Evolutionary conservation across 257 asterid species (phyloP), one percentile per base, ranked within the genome.

Genomic region (Capsicum baccatum): DNA sequence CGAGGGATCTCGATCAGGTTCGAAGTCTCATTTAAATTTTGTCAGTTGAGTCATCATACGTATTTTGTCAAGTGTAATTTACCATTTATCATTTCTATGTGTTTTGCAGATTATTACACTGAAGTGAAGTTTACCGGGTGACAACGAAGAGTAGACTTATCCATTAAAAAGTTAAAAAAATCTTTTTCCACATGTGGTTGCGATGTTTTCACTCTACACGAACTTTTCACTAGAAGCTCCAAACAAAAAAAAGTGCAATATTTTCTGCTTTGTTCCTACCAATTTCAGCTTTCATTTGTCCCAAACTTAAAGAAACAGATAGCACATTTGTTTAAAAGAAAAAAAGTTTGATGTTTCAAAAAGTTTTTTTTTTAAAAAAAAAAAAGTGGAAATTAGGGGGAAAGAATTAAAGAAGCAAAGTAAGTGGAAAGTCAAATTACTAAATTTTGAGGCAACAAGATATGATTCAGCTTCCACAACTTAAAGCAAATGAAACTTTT

Each of bases 391-490:
- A 19, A 26, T 26, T 26, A 4, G 42, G 59, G 6, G 59, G 59
- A 48, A 73, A 76, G 63, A 54, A 52, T 14, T 12, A 76, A 76
- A 76, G 48, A 76, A 26, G 19, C 48, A 76, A 76, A 26, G 4
- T 14, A 69, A 68, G 14, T 42, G 35, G 17, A 69, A 69, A 9
- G 54, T 10, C 6, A 57, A 79, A 60, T 52, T 54, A 37, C 8
- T 79, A 54, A 57, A 35, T 17, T 54, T 79, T 39, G 12, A 56
- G 60, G 83, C 67, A 55, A 19, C 26, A 26, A 21, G 11, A 55
- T 35, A 62, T 71, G 50, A 83, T 83, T 83, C 80, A 83, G 80
- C 81, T 56, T 83, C 85, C 85, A 83, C 79, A 68, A 15, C 37
- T 54, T 47, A 83, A 83, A 66, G 85, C 35, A 57, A 21, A 26